phyloP scores from a whole-genome alignment of 2,329 filamentous ascomycete genomes.

The Monosporascus ibericus region DNA sequence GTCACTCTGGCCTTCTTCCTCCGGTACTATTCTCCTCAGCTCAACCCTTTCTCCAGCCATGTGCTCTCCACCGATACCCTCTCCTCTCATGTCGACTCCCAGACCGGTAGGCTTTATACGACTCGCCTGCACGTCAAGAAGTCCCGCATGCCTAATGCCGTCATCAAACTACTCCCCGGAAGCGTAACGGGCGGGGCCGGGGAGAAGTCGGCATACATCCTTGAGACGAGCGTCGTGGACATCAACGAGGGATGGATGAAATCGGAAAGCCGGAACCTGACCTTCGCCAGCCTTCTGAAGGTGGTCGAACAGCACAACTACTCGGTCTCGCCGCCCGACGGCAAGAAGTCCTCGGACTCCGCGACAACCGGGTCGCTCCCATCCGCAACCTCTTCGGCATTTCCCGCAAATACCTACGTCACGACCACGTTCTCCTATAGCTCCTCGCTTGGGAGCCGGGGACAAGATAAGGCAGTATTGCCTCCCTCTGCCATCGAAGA shows the following conservation, averaged over 20 bases:
- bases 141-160: conserved; percentile 67
- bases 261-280: conserved; percentile 74
- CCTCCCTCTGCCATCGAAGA: conserved; percentile 35
- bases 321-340: conserved; percentile 33
- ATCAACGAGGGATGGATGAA: conserved; percentile 77
- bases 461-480: conserved; percentile 44
- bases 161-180: conserved; percentile 69
- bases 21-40: conserved; percentile 65
- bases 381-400: conserved; percentile 6
- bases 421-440: conserved; percentile 68
- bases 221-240: conserved; percentile 75
- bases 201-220: conserved; percentile 71
- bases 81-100: conserved; percentile 63
- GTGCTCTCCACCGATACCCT: conserved; percentile 82
- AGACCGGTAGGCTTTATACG: conserved; percentile 69
- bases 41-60: conserved; percentile 76
- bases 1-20: conserved; percentile 87
- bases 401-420: conserved; percentile 52
- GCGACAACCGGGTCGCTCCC: conserved; percentile 17
- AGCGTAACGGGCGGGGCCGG: conserved; percentile 61
- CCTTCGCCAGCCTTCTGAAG: conserved; percentile 74
- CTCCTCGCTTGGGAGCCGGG: conserved; percentile 64
- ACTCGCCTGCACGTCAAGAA: conserved; percentile 78
- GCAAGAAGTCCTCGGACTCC: conserved; percentile 17
- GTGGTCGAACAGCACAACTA: conserved; percentile 74